phyloP scores from a whole-genome alignment of 2,329 filamentous ascomycete species.

The Aspergillus oerlinghausenensis region DNA sequence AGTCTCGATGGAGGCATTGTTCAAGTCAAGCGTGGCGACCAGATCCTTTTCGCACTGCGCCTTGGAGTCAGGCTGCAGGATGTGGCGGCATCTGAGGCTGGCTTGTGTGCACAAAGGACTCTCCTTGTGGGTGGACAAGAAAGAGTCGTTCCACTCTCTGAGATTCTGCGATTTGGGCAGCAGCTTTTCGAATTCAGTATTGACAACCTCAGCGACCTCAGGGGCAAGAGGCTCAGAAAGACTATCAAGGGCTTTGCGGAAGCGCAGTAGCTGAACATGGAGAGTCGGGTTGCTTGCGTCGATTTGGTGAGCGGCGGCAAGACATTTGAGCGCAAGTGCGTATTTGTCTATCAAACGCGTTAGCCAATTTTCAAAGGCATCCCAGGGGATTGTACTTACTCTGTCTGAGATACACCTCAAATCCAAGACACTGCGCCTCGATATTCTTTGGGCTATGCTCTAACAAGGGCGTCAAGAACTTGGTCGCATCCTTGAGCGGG shows the following conservation, averaged over 20 bases:
- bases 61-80: conserved; percentile 56
- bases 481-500: conserved; percentile 80
- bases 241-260: conserved; percentile 59
- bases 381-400: conserved; percentile 52
- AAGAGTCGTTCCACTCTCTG: conserved; percentile 62
- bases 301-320: conserved; percentile 67
- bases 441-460: conserved; percentile 77
- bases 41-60: conserved; percentile 58
- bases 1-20: conserved; percentile 51
- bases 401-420: conserved; percentile 81
- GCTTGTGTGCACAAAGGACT: conserved; percentile 61
- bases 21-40: conserved; percentile 52
- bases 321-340: conserved; percentile 78
- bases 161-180: conserved; percentile 55
- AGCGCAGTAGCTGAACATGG: conserved; percentile 68
- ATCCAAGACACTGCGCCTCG: conserved; percentile 77
- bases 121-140: conserved; percentile 56
- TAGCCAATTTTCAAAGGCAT: conserved; percentile 18
- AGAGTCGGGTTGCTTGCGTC: conserved; percentile 66
- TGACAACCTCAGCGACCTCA: conserved; percentile 65
- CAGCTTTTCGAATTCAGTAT: conserved; percentile 60
- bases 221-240: conserved; percentile 57
- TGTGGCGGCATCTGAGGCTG: conserved; percentile 55
- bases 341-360: conserved; percentile 64
- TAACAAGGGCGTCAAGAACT: conserved; percentile 75